Conservation (phyloP, 345 rosid species). For the Citrus maxima region DNA sequence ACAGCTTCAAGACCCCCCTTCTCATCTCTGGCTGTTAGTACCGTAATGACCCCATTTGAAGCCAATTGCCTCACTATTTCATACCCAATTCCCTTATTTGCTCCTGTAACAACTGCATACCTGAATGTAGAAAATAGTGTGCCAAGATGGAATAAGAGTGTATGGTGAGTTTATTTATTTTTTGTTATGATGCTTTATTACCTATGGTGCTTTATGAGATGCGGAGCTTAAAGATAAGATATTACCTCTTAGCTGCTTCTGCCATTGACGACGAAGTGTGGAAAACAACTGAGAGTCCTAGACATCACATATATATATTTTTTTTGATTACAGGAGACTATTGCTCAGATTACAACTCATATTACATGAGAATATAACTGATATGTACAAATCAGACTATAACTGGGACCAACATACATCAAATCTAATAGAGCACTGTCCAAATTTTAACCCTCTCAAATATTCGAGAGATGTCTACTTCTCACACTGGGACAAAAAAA, state of each 20-base stretch:
- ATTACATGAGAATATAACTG: too few relatives aligned
- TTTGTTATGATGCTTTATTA: background rate
- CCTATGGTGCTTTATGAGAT: background rate
- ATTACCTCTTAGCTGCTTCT: background rate
- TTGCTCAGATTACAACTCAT: too few relatives aligned
- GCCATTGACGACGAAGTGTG: background rate
- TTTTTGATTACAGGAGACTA: too few relatives aligned
- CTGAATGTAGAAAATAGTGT: constrained; percentile 12
- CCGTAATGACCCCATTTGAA: constrained; percentile 24
- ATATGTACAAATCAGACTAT: too few relatives aligned
- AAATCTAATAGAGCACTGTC: too few relatives aligned
- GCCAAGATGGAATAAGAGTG: background rate
- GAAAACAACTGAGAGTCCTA: background rate
- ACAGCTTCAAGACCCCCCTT: constrained; percentile 45
- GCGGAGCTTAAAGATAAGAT: background rate
- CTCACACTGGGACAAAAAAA: too few relatives aligned
- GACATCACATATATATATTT: too few relatives aligned
- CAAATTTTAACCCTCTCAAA: too few relatives aligned
- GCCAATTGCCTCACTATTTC: constrained; percentile 40
- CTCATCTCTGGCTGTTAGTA: constrained; percentile 44
- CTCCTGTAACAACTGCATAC: constrained; percentile 47
- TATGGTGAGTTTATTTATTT: background rate
- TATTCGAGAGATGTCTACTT: too few relatives aligned
- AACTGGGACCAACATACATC: too few relatives aligned
- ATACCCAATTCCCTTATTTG: constrained; percentile 50